These are phyloP conservation scores for Allodekkera sacchari DNA, from an alignment of 805 yeast genomes.

Conservation along the genomic window DNA sequence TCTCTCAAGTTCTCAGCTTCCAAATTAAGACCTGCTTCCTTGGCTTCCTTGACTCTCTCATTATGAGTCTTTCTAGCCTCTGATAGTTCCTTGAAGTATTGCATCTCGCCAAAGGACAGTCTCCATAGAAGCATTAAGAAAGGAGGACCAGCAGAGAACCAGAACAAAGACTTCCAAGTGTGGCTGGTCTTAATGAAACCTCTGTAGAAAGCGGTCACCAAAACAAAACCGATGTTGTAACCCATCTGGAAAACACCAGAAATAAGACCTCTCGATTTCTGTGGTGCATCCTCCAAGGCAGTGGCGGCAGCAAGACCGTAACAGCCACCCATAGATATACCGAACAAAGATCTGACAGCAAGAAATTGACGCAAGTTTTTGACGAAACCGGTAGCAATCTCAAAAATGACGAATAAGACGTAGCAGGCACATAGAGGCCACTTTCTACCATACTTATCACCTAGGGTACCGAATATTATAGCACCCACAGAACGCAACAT, in stretches of 20 bases:
- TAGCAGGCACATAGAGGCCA: slow-evolving; percentile 38
- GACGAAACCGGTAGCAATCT: slow-evolving; percentile 48
- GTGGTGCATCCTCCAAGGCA: slow-evolving; percentile 35
- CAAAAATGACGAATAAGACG: slow-evolving; percentile 33
- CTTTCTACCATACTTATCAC: slow-evolving; percentile 45
- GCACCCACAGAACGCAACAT: slow-evolving; percentile 54
- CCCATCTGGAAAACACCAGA: slow-evolving; percentile 66
- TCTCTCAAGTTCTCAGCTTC: slow-evolving; percentile 7
- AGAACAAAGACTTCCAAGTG: slow-evolving; percentile 64
- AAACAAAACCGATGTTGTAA: slow-evolving; percentile 49
- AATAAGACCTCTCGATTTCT: slow-evolving; percentile 37
- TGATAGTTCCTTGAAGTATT: slow-evolving; percentile 33
- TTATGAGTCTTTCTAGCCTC: slow-evolving; percentile 16
- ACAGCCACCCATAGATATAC: slow-evolving; percentile 43
- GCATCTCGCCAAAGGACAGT: slow-evolving; percentile 51
- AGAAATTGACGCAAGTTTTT: slow-evolving; percentile 39
- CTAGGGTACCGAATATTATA: slow-evolving; percentile 37
- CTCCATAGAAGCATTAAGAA: slow-evolving; percentile 53
- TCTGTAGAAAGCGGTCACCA: slow-evolving; percentile 47
- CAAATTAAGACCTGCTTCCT: slow-evolving; percentile 2
- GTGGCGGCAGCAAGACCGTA: slow-evolving; percentile 36
- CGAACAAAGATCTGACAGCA: slow-evolving; percentile 48
- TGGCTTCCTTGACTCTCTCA: slow-evolving; percentile 8
- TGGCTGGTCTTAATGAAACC: slow-evolving; percentile 44
- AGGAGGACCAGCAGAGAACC: slow-evolving; percentile 69